Conservation (phyloP, 1,139 yeast species). For the Arxiozyma telluris region DNA sequence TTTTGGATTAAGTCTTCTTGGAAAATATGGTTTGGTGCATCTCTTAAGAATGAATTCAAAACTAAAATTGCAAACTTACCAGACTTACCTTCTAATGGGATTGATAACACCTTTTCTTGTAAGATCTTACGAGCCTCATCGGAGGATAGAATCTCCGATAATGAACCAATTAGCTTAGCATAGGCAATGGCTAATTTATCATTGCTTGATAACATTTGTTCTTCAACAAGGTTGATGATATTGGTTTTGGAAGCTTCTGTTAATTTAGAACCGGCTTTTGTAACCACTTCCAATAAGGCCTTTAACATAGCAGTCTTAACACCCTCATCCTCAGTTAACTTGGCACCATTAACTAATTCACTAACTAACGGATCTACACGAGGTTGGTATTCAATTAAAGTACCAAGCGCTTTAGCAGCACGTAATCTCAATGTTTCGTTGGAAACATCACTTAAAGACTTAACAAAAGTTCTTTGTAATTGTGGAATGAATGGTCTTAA, state of each 20-base stretch:
- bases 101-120: conserved; percentile 48
- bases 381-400: conserved; percentile 81
- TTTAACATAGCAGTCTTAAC: conserved; percentile 79
- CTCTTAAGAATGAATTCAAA: conserved; percentile 70
- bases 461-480: conserved; percentile 91
- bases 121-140: conserved; percentile 61
- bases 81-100: conserved; percentile 32
- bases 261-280: conserved; percentile 69
- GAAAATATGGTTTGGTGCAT: conserved; percentile 58
- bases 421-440: conserved; percentile 68
- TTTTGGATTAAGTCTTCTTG: conserved; percentile 42
- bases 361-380: conserved; percentile 87
- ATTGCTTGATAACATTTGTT: conserved; percentile 49
- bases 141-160: conserved; percentile 55
- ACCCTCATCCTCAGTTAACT: conserved; percentile 48
- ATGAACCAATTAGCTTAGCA: conserved; percentile 70
- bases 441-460: conserved; percentile 70
- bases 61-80: conserved; percentile 61
- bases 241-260: conserved; percentile 63
- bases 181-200: conserved; percentile 62
- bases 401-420: conserved; percentile 87
- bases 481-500: conserved; percentile 96
- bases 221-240: conserved; percentile 68
- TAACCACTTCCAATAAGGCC: conserved; percentile 77
- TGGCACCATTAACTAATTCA: conserved; percentile 73